Conservation (phyloP, 1,139 yeast genomes). For the Geotrichum phurueaensis region DNA sequence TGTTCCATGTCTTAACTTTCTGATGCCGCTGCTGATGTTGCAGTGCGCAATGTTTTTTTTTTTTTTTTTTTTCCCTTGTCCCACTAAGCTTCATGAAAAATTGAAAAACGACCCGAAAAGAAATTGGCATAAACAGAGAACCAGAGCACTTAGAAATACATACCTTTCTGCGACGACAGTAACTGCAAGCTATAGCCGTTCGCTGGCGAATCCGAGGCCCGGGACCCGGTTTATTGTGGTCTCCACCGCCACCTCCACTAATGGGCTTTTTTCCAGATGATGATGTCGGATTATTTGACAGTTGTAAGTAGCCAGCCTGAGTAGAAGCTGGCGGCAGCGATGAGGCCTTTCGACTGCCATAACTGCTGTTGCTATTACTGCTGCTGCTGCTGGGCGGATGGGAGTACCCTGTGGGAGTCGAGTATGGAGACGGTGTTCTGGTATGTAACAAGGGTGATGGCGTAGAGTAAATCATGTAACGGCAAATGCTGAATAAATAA, state of each 20-base stretch:
- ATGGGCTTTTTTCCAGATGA: not conserved
- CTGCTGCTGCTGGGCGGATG: not conserved
- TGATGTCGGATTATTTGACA: not conserved
- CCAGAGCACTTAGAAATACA: not conserved
- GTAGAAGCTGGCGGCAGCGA: not conserved
- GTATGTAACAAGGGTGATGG: not conserved
- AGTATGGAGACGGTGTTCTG: not conserved
- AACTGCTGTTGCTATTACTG: not conserved
- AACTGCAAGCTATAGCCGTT: constrained; percentile 33
- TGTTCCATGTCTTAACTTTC: too few relatives aligned
- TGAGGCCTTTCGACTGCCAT: not conserved
- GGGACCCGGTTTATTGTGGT: not conserved
- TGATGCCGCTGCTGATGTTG: not conserved
- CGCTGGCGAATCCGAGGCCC: constrained; percentile 24
- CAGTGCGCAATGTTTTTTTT: not conserved
- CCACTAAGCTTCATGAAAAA: not conserved
- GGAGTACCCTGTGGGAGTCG: not conserved
- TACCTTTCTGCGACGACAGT: constrained; percentile 32
- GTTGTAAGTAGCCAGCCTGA: not conserved
- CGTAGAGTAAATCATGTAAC: not conserved
- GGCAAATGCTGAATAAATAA: too few relatives aligned
- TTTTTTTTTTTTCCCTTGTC: not conserved
- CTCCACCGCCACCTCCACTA: not conserved
- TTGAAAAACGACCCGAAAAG: not conserved
- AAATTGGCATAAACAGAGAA: not conserved